These are phyloP conservation scores for Colletotrichum sp. DNA, from an alignment of 2,329 filamentous ascomycete species.

Conservation along the genomic window DNA sequence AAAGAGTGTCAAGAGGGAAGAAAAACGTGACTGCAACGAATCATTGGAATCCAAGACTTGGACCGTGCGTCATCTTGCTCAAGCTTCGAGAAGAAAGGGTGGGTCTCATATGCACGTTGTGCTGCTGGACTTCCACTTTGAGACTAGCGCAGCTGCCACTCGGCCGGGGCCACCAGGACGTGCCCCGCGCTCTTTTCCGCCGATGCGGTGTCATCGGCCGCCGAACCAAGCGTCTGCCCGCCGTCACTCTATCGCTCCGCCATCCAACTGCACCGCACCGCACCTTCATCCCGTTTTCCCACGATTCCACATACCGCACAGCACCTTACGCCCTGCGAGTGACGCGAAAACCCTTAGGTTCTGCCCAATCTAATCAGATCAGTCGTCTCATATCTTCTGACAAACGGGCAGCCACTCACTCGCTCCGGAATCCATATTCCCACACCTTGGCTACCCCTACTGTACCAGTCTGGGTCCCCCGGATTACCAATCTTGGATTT, in stretches of 20 bases:
- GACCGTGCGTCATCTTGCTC: not conserved
- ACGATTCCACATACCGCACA: not conserved
- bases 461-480: not conserved
- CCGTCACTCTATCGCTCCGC: not conserved
- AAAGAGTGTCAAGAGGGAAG: not conserved
- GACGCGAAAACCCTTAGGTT: not conserved
- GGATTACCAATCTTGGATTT: not conserved
- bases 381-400: not conserved
- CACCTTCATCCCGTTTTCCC: not conserved
- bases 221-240: not conserved
- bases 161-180: not conserved
- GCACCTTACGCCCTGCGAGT: not conserved
- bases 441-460: not conserved
- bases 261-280: conserved; percentile 1
- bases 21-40: not conserved
- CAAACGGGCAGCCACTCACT: not conserved
- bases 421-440: not conserved
- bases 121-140: conserved; percentile 34
- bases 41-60: not conserved
- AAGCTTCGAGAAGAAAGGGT: not conserved
- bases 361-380: not conserved
- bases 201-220: not conserved
- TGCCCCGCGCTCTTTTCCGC: not conserved
- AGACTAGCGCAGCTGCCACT: conserved; percentile 27
- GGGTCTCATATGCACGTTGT: conserved; percentile 9